These are phyloP conservation scores for Fusarium tuaranense DNA, from an alignment of 2,329 filamentous ascomycete genomes.

Conservation along the genomic window DNA sequence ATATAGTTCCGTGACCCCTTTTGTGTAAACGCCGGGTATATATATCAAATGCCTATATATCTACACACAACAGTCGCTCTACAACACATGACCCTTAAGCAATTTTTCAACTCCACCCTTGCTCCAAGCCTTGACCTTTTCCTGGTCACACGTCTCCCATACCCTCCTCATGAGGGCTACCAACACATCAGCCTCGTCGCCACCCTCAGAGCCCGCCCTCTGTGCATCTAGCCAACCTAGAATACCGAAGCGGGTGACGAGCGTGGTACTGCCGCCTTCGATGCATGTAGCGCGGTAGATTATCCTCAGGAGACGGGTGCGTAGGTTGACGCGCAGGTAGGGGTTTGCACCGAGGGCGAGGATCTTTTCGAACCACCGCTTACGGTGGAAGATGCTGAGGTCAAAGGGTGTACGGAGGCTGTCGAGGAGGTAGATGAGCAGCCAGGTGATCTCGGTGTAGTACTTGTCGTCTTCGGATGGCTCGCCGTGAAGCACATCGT, in stretches of 20 bases:
- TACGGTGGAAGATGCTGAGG: slow-evolving; percentile 70
- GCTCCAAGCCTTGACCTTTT: slow-evolving; percentile 76
- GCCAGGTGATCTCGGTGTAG: slow-evolving; percentile 80
- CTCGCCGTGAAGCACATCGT: slow-evolving; percentile 70
- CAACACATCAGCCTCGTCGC: slow-evolving; percentile 62
- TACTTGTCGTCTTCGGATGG: slow-evolving; percentile 80
- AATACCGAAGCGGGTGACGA: slow-evolving; percentile 81
- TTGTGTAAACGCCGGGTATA: slow-evolving; percentile 33
- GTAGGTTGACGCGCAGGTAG: slow-evolving; percentile 68
- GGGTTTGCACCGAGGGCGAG: slow-evolving; percentile 77
- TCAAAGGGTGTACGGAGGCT: slow-evolving; percentile 71
- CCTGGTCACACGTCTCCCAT: slow-evolving; percentile 74
- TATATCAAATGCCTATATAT: slow-evolving; percentile 11
- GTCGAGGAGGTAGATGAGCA: slow-evolving; percentile 77
- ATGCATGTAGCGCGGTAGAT: slow-evolving; percentile 76
- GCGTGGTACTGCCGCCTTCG: slow-evolving; percentile 80
- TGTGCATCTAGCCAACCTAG: slow-evolving; percentile 80
- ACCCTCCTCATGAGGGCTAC: slow-evolving; percentile 68
- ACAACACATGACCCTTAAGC: slow-evolving; percentile 28
- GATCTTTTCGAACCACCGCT: slow-evolving; percentile 79
- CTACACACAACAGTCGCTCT: not conserved
- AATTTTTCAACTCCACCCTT: slow-evolving; percentile 57
- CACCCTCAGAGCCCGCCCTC: slow-evolving; percentile 55
- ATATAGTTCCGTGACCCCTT: not conserved
- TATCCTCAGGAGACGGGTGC: slow-evolving; percentile 70